Conservation (phyloP, 345 rosid genomes). For the Schrenkiella parvula region DNA sequence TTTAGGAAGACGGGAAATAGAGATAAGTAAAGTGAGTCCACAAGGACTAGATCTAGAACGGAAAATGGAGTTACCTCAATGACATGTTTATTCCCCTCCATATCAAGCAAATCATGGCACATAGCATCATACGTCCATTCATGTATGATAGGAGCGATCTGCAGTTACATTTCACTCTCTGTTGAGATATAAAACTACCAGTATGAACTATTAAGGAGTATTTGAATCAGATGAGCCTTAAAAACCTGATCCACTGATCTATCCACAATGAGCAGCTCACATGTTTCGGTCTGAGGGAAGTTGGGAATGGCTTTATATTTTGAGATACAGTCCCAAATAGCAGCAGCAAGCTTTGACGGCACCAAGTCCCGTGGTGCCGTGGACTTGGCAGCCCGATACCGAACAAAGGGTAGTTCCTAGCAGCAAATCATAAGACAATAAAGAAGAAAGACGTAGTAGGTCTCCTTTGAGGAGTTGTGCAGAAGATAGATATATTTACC, state of each 20-base stretch:
- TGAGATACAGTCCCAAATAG: slow-evolving; percentile 49
- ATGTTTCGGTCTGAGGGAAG: slow-evolving; percentile 80
- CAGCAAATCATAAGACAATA: not conserved
- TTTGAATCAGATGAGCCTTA: slow-evolving; percentile 11
- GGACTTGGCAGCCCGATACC: slow-evolving; percentile 64
- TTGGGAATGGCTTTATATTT: slow-evolving; percentile 80
- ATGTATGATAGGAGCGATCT: slow-evolving; percentile 95
- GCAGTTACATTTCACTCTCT: slow-evolving; percentile 22
- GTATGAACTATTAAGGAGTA: not conserved
- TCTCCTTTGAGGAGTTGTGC: not conserved
- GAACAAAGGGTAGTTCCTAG: slow-evolving; percentile 82
- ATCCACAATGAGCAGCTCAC: slow-evolving; percentile 84
- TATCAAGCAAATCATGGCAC: slow-evolving; percentile 92
- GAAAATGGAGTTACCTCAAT: slow-evolving; percentile 50
- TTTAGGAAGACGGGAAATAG: not conserved
- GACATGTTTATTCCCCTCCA: slow-evolving; percentile 81
- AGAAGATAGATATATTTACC: slow-evolving; percentile 37
- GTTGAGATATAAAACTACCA: not conserved
- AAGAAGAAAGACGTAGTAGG: not conserved
- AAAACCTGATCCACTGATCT: slow-evolving; percentile 90
- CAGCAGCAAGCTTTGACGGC: slow-evolving; percentile 73
- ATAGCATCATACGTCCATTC: slow-evolving; percentile 99
- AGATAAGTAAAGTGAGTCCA: not conserved
- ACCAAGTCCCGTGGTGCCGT: slow-evolving; percentile 47
- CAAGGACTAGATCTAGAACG: not conserved